A percentile compares a stretch with the other conserved stretches of the same genome.
Conservation (phyloP, 78 protist species). For the Dictyostelium firmibasis region DNA sequence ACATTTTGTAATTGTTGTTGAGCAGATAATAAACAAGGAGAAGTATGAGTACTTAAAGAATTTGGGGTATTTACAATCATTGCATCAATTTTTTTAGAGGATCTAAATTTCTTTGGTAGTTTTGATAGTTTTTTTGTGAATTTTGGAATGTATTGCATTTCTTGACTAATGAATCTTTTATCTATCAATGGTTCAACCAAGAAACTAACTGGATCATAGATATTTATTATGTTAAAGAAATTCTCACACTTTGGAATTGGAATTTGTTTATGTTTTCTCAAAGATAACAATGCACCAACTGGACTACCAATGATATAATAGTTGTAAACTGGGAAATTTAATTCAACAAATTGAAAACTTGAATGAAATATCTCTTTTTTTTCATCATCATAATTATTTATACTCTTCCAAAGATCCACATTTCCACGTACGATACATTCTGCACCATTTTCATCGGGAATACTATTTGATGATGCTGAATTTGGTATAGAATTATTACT, state of each 20-base stretch:
- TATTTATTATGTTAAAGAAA: conserved; percentile 29
- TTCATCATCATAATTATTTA: background rate
- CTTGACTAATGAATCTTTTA: background rate
- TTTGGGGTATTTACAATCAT: background rate
- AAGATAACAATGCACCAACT: conserved; percentile 18
- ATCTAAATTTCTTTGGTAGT: conserved; percentile 23
- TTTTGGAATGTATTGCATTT: background rate
- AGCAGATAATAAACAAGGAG: conserved; percentile 11
- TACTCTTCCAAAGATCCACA: conserved; percentile 24
- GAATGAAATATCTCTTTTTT: background rate
- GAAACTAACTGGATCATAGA: conserved; percentile 45
- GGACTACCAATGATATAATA: conserved; percentile 47
- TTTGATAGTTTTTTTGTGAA: background rate
- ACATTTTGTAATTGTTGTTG: background rate
- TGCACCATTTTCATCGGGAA: background rate
- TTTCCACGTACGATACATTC: background rate
- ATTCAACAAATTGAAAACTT: background rate
- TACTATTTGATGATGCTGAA: background rate
- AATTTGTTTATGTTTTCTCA: conserved; percentile 23
- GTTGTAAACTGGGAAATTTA: conserved; percentile 43
- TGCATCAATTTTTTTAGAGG: background rate
- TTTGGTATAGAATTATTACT: background rate
- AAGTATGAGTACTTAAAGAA: background rate
- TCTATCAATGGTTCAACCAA: conserved; percentile 65
- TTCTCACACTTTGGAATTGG: conserved; percentile 48